Base-by-base conservation (phyloP, 257 asterid genomes). In the Verbena officinalis region DNA sequence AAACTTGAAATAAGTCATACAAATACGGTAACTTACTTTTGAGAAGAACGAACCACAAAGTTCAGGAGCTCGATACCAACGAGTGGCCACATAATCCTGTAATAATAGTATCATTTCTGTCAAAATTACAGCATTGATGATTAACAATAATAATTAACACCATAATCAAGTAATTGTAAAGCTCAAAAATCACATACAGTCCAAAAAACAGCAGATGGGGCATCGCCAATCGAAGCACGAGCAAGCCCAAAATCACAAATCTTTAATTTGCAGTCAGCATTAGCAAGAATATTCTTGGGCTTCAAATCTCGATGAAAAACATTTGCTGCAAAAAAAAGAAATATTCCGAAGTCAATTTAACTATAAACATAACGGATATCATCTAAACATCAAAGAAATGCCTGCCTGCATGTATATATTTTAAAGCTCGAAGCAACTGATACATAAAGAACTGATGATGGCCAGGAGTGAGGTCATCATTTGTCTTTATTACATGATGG, bases 61-160 rank as follows among this genome's bases (percentile, higher is more conserved):
- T 65, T 87, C 95, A 78, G 90, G 95, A 69, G 95, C 95, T 53
- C 95, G 95, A 71, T 87, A 87, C 95, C 95, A 87, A 44, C 93
- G 86, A 58, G 95, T 87, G 33, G 95, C 95, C 73, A 87, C 93
- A 14, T 87, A 87, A 76, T 87, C 95, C 95, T 87, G 68, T 62
- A 69, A 77, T 52, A 67, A 55, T n/a, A n/a, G n/a, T n/a, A n/a
- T 57, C 77, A 72, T 43, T 52, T 61, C 11, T 52, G 45, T 54
- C 52, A 54, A 56, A 43, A 77, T 33, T 17, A 33, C 38, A 38
- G 57, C 33, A 48, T 22, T 5, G 66, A 16, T 22, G 12, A 48
- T 50, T 16, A 33, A 34, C 3, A 45, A 14, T 8, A 44, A 4
- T 16, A 11, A 21, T 10, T 7, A 58, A 4, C 27, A 36, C 7